Percentiles rank a stretch among this genome's conserved stretches.
These are phyloP conservation scores for Stygiomarasmius scandens DNA, from an alignment of 1,284 basidiomycete genomes.

Conservation along the genomic window DNA sequence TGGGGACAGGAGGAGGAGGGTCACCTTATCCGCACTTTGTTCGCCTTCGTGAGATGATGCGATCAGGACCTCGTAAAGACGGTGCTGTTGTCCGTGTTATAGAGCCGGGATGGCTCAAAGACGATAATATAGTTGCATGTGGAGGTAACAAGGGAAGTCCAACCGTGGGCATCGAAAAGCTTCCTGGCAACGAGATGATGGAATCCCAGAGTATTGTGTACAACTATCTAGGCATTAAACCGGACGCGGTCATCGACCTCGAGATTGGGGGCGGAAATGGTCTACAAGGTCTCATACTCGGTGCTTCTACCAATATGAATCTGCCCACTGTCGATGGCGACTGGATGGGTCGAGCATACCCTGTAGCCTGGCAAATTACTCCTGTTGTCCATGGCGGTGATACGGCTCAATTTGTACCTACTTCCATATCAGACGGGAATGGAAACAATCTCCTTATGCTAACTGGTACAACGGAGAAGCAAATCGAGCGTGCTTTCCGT, in stretches of 20 bases:
- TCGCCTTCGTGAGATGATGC: conserved; percentile 48
- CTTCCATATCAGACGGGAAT: conserved; percentile 37
- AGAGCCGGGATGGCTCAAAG: conserved; percentile 19
- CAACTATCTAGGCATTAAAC: conserved; percentile 33
- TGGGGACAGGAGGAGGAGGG: conserved; percentile 59
- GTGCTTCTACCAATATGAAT: conserved; percentile 37
- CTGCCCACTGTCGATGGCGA: conserved; percentile 46
- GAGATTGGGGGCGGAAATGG: conserved; percentile 66
- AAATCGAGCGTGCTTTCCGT: conserved; percentile 36
- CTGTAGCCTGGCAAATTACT: conserved; percentile 36
- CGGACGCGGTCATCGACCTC: conserved; percentile 34
- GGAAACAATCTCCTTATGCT: conserved; percentile 40
- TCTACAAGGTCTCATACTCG: conserved; percentile 46
- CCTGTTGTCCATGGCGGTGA: conserved; percentile 42
- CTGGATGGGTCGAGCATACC: conserved; percentile 52
- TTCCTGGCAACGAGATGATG: conserved; percentile 39
- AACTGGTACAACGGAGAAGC: conserved; percentile 31
- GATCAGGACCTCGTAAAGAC: conserved; percentile 22
- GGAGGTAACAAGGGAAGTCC: conserved; percentile 40
- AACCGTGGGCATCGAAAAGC: conserved; percentile 38
- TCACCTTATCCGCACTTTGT: conserved; percentile 51
- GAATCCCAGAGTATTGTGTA: conserved; percentile 28
- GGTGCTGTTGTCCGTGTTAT: conserved; percentile 47
- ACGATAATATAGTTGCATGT: conserved; percentile 33
- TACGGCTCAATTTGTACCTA: conserved; percentile 32